Evolutionary conservation across 495 filamentous ascomycete genomes (phyloP).

Genomic region (Jackrogersella minutella): DNA sequence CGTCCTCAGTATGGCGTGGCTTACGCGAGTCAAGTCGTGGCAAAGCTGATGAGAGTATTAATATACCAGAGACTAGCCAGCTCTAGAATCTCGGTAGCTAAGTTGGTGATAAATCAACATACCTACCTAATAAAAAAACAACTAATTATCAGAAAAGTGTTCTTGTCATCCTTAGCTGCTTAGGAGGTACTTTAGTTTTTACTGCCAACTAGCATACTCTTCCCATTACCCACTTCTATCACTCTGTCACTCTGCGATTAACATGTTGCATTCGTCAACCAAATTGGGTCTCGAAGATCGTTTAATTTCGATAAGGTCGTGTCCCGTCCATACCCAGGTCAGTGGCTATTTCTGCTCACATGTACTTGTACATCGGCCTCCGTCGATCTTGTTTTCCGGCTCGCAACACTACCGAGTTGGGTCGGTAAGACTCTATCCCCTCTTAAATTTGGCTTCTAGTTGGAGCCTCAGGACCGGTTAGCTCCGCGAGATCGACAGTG

Average conservation of each 20-base stretch:
- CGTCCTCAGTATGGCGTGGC: background rate
- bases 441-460: constrained; percentile 34
- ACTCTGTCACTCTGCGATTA: constrained; percentile 33
- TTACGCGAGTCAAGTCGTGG: constrained; percentile 25
- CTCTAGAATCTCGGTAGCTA: constrained; percentile 39
- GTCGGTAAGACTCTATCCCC: constrained; percentile 23
- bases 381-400: constrained; percentile 41
- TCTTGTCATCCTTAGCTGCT: constrained; percentile 7
- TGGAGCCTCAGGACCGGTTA: constrained; percentile 37
- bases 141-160: constrained; percentile 29
- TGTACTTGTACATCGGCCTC: constrained; percentile 27
- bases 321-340: constrained; percentile 33
- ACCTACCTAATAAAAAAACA: constrained; percentile 31
- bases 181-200: constrained; percentile 4
- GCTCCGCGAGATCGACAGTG: constrained; percentile 38
- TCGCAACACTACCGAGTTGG: constrained; percentile 27
- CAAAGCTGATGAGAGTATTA: constrained; percentile 15
- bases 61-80: constrained; percentile 25
- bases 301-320: constrained; percentile 46
- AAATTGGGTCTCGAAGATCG: constrained; percentile 40
- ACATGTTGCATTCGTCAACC: constrained; percentile 37
- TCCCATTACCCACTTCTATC: constrained; percentile 14
- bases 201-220: constrained; percentile 3
- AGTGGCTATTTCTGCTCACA: constrained; percentile 33
- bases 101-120: constrained; percentile 34